phyloP scores from a whole-genome alignment of 2,329 filamentous ascomycete genomes.

The Amauroascus niger region DNA sequence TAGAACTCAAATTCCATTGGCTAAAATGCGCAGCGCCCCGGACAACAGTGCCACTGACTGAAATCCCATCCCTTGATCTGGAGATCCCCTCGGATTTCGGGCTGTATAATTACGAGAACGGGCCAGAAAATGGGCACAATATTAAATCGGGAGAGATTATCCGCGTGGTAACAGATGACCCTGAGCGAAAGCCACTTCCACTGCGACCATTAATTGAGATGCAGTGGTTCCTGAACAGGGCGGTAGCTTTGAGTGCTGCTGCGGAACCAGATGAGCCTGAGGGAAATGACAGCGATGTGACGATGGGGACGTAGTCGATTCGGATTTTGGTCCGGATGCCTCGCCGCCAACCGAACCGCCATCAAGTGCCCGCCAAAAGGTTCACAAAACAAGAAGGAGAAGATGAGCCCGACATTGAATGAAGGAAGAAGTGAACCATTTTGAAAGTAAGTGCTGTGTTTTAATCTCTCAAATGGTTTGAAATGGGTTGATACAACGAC shows the following conservation, averaged over 20 bases:
- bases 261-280: not conserved
- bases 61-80: not conserved
- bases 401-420: no score
- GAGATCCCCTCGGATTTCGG: not conserved
- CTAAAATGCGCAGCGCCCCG: not conserved
- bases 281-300: not conserved
- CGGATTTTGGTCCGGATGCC: no score
- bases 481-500: no score
- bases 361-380: no score
- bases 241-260: not conserved
- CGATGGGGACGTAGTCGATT: no score
- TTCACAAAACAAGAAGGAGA: no score
- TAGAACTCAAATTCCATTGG: not conserved
- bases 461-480: no score
- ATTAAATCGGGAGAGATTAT: not conserved
- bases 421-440: no score
- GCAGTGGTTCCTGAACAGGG: conserved; percentile 1
- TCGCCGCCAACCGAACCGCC: no score
- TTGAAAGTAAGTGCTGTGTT: no score
- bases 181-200: not conserved
- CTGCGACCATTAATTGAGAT: not conserved
- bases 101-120: not conserved
- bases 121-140: not conserved
- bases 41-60: not conserved
- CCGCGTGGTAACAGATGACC: not conserved